phyloP scores from a whole-genome alignment of 257 asterid genomes.

The Ligustrum vulgare region DNA sequence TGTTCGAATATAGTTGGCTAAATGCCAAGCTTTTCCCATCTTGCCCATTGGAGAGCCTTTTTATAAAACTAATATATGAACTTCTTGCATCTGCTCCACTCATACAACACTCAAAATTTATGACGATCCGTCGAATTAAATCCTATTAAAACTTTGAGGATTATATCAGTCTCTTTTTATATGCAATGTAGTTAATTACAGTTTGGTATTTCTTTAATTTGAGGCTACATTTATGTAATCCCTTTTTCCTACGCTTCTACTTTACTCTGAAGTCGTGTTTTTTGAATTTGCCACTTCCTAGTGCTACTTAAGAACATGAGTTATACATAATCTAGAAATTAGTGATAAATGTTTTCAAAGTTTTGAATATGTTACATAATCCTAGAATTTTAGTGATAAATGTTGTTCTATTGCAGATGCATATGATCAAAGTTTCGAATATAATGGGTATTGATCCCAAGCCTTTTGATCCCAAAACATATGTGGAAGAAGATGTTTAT shows the following conservation, averaged over 20 bases:
- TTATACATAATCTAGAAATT: neutral
- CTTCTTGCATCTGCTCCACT: neutral
- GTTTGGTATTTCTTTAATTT: neutral
- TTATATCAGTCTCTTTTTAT: neutral
- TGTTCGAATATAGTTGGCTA: neutral
- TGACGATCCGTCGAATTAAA: neutral
- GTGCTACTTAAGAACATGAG: neutral
- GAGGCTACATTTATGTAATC: neutral
- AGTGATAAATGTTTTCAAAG: conserved; percentile 46
- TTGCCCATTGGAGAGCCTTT: neutral
- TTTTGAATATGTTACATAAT: conserved; percentile 56
- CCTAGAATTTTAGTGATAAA: neutral
- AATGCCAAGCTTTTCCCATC: neutral
- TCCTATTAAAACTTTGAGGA: neutral
- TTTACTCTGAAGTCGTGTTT: neutral
- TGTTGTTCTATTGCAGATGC: conserved; percentile 67
- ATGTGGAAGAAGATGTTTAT: conserved; percentile 83
- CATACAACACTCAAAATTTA: neutral
- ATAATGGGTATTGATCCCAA: conserved; percentile 95
- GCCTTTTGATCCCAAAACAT: conserved; percentile 86
- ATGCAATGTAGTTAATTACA: neutral
- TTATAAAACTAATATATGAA: neutral
- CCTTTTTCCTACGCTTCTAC: neutral
- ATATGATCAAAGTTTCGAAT: conserved; percentile 95
- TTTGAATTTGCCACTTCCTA: neutral